A percentile compares a stretch with the other conserved stretches of the same genome.
phyloP scores from a whole-genome alignment of 192 early-diverging fungal genomes.

The Dissophora ornata region DNA sequence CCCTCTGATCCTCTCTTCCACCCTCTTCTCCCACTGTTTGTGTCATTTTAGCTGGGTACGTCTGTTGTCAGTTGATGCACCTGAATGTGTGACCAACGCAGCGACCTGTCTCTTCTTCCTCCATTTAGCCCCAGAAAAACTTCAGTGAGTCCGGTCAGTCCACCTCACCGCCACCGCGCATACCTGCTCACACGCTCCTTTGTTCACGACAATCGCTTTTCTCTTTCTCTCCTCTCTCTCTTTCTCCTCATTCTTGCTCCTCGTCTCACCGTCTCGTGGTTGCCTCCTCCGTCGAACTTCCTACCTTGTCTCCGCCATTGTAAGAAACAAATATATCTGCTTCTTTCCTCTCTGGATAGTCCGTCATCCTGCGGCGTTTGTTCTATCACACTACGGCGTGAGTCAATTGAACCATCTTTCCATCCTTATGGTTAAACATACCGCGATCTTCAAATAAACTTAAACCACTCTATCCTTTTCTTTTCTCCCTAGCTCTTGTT shows the following conservation, averaged over 20 bases:
- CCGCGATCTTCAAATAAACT: no score
- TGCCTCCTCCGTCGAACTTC: not conserved
- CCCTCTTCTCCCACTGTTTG: not conserved
- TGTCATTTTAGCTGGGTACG: constrained; percentile 1
- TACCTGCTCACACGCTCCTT: no score
- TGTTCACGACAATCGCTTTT: not conserved
- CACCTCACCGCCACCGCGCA: not conserved
- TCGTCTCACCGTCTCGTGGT: not conserved
- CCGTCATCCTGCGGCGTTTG: not conserved
- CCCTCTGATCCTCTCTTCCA: not conserved
- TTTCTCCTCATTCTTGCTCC: no score
- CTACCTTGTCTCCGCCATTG: not conserved
- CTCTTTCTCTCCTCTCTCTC: not conserved
- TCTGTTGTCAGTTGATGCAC: not conserved
- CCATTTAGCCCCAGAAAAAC: not conserved
- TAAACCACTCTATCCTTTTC: no score
- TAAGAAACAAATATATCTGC: not conserved
- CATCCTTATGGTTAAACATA: no score
- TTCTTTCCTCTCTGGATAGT: not conserved
- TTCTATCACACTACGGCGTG: no score
- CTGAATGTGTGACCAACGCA: constrained; percentile 6
- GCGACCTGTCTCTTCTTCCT: not conserved
- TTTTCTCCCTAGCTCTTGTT: no score
- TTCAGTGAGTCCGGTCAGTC: not conserved
- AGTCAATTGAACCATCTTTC: no score